Conservation (phyloP, 2,329 filamentous ascomycete genomes). For the Nigrospora oryzae region DNA sequence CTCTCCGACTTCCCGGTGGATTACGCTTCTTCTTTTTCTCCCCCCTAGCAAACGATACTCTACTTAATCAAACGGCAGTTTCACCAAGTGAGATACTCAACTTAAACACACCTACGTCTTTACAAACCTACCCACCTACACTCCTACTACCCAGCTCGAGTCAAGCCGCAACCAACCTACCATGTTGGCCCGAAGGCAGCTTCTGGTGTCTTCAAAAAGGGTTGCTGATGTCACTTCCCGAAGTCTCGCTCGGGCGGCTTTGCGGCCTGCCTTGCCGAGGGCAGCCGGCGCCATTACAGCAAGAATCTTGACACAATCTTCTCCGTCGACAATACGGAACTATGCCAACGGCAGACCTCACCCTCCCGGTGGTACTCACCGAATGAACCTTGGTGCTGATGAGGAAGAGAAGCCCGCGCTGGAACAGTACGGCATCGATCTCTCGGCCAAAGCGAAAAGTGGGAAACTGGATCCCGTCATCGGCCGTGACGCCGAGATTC, state of each 20-base stretch:
- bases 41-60: background rate
- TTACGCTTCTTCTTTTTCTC: background rate
- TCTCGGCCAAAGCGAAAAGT: constrained; percentile 75
- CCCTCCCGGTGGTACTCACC: constrained; percentile 85
- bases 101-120: too few relatives aligned
- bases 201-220: constrained; percentile 25
- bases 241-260: constrained; percentile 8
- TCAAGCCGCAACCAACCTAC: background rate
- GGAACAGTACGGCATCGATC: constrained; percentile 84
- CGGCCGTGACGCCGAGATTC: constrained; percentile 83
- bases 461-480: constrained; percentile 96
- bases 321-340: constrained; percentile 25
- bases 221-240: constrained; percentile 18
- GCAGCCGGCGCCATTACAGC: too few relatives aligned
- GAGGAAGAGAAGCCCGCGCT: constrained; percentile 71
- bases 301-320: constrained; percentile 5
- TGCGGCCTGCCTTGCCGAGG: too few relatives aligned
- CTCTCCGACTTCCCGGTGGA: background rate
- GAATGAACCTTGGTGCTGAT: constrained; percentile 75
- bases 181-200: constrained; percentile 30
- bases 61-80: too few relatives aligned
- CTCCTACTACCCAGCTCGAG: too few relatives aligned
- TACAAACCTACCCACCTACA: too few relatives aligned
- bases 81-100: too few relatives aligned
- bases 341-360: constrained; percentile 72